Conservation (phyloP, 1,284 basidiomycete genomes). For the Cutaneotrichosporon sp. region DNA sequence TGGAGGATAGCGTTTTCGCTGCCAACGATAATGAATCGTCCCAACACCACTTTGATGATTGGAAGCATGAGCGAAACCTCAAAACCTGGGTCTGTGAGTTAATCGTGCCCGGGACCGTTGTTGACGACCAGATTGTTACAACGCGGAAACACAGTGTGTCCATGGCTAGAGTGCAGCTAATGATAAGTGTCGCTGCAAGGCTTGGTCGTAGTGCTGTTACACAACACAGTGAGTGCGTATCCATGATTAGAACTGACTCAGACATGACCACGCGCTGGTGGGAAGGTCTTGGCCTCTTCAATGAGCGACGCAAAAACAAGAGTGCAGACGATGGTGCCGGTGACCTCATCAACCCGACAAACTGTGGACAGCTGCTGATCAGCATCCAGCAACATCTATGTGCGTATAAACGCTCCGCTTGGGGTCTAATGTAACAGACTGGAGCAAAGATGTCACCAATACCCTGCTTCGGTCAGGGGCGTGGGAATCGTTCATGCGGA, state of each 20-base stretch:
- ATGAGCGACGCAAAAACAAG: neutral
- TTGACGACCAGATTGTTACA: slow-evolving; percentile 11
- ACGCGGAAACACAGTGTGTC: slow-evolving; percentile 6
- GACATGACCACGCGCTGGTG: slow-evolving; percentile 18
- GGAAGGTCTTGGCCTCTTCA: slow-evolving; percentile 4
- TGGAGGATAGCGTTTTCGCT: slow-evolving; percentile 9
- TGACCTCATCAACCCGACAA: neutral
- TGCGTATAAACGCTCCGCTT: neutral
- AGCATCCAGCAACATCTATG: slow-evolving; percentile 1
- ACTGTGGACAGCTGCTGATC: neutral
- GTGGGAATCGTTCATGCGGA: slow-evolving; percentile 15
- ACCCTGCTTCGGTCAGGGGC: slow-evolving; percentile 9
- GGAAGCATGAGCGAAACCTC: slow-evolving; percentile 9
- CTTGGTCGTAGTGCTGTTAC: slow-evolving; percentile 16
- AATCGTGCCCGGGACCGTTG: neutral
- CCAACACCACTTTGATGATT: neutral
- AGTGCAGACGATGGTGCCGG: neutral
- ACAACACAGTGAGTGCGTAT: slow-evolving; percentile 1
- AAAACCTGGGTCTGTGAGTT: slow-evolving; percentile 16
- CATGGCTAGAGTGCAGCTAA: too few species aligned
- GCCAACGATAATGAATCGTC: neutral
- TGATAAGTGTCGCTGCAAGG: slow-evolving; percentile 6
- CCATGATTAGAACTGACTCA: neutral
- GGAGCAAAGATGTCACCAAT: slow-evolving; percentile 14
- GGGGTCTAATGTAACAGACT: neutral